A percentile compares a stretch with the other conserved stretches of the same genome.
These are phyloP conservation scores for Apiospora koreana DNA, from an alignment of 2,329 filamentous ascomycete species.

Conservation along the genomic window DNA sequence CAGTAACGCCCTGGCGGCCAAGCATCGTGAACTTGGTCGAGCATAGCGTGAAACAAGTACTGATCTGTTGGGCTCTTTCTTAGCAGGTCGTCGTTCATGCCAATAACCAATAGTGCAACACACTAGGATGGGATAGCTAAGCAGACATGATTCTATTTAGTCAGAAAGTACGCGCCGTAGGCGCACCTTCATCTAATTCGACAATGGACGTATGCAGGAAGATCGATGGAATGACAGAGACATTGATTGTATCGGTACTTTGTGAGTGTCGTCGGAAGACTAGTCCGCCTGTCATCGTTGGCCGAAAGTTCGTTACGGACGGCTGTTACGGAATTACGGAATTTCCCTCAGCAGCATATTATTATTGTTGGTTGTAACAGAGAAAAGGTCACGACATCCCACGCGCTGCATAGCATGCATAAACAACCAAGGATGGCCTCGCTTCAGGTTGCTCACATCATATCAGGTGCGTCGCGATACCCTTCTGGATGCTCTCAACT, in stretches of 20 bases:
- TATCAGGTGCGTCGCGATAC: background rate
- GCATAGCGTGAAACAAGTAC: background rate
- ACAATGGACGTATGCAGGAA: background rate
- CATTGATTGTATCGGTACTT: background rate
- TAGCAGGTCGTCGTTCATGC: background rate
- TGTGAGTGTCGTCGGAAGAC: background rate
- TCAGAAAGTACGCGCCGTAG: background rate
- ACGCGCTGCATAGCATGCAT: background rate
- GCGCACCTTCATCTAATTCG: background rate
- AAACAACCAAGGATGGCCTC: background rate
- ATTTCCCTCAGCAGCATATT: background rate
- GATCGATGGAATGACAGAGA: background rate
- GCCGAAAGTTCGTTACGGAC: background rate
- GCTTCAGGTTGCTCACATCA: background rate
- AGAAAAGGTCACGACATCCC: background rate
- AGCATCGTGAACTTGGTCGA: conserved; percentile 1
- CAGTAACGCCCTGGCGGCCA: background rate
- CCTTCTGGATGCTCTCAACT: background rate
- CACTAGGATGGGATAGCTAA: background rate
- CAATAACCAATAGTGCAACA: background rate
- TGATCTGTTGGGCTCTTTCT: background rate
- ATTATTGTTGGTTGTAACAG: background rate
- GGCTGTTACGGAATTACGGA: background rate
- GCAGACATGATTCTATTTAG: background rate
- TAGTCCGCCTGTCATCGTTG: background rate